A percentile compares a stretch with the other conserved stretches of the same genome.
These are phyloP conservation scores for Rhododendron molle DNA, from an alignment of 148 eudicot species.

Conservation along the genomic window DNA sequence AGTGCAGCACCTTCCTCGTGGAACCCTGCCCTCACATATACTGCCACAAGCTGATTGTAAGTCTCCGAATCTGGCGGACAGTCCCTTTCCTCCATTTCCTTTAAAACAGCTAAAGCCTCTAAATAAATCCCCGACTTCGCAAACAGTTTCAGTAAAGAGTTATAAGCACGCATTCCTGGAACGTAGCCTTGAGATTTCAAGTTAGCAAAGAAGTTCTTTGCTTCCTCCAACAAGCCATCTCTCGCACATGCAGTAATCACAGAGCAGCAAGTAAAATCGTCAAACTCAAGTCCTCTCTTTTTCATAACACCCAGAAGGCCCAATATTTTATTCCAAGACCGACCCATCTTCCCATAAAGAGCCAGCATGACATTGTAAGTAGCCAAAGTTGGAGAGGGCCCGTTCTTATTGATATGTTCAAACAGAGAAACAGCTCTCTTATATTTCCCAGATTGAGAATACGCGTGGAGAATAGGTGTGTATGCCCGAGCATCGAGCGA, in stretches of 20 bases:
- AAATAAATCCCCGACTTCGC: conserved; percentile 73
- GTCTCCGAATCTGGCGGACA: conserved; percentile 73
- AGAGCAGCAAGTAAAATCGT: conserved; percentile 88
- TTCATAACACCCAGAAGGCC: conserved; percentile 67
- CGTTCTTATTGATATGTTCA: conserved; percentile 45
- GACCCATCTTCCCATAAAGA: conserved; percentile 84
- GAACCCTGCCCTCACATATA: conserved; percentile 79
- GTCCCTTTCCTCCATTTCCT: conserved; percentile 72
- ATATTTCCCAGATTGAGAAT: conserved; percentile 61
- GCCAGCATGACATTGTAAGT: conserved; percentile 67
- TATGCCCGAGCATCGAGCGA: conserved; percentile 64
- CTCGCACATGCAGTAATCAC: conserved; percentile 91
- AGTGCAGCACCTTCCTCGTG: conserved; percentile 72
- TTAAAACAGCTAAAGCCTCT: conserved; percentile 66
- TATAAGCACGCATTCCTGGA: conserved; percentile 73
- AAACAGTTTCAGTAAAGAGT: conserved; percentile 80
- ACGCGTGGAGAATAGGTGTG: conserved; percentile 64
- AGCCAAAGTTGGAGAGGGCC: conserved; percentile 63
- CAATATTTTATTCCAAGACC: conserved; percentile 68
- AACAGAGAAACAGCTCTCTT: conserved; percentile 56
- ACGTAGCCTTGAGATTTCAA: conserved; percentile 57
- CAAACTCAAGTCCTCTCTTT: conserved; percentile 52
- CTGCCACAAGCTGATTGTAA: conserved; percentile 75
- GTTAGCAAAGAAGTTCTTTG: conserved; percentile 54
- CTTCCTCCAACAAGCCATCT: conserved; percentile 86